Base-by-base conservation (phyloP, 768 basidiomycete genomes). In the Agaricus blazei region DNA sequence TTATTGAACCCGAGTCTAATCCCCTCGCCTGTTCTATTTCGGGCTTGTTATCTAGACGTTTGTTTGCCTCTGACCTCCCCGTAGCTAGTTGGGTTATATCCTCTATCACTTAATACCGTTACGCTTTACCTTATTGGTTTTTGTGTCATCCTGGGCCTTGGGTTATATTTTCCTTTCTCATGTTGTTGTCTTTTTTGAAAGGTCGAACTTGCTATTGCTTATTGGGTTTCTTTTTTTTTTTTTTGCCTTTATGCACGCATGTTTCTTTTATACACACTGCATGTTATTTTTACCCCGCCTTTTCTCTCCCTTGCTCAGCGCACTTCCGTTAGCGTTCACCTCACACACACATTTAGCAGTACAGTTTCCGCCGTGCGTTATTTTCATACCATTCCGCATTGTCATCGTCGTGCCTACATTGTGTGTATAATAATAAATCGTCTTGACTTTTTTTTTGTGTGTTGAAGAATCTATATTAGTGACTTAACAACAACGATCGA, bases 71-170 rank as follows among this genome's bases (percentile, higher is more conserved):
- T 19, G 48, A 56, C 54, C 36, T 15, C 48, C 31, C 31, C 27
- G 28, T 36, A 45, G 45, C 19, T 41, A 48, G 41, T 38, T 40
- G 47, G 54, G 34, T 28, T 47, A 40, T 54, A 47, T 37, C 41
- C 11, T 50, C 53, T 62, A 8, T 45, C n/a, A 26, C 31, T 8
- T 31, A n/a, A 24, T 45, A 31, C 48, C 53, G 34, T 50, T 46
- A 3, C 26, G n/a, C 34, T 47, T 48, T 56, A 58, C 43, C 53
- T 28, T 52, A 56, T 55, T 49, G 19, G 41, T 56, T 56, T 56
- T 44, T 56, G 48, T 56, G 47, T 42, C 42, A 56, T 49, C 49
- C 31, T 56, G 48, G 54, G 54, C 48, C 31, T 56, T 37, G 38
- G 54, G 44, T 44, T 36, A 48, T 40, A 57, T 49, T 59, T 55